Conservation (phyloP, 257 asterid species). For the Scutellaria minor region DNA sequence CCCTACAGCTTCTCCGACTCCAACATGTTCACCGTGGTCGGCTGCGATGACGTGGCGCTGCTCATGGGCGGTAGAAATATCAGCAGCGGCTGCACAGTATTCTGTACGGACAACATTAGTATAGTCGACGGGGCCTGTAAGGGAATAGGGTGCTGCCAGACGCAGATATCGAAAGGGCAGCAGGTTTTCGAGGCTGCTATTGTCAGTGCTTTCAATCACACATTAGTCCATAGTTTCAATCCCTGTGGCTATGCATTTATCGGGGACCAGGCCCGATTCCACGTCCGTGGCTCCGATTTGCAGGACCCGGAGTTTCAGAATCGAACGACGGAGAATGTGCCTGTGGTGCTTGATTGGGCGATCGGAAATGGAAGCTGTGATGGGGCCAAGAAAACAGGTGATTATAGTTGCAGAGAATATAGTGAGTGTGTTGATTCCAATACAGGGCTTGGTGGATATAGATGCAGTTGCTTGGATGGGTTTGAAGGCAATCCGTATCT, state of each 20-base stretch:
- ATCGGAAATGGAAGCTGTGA: conserved; percentile 21
- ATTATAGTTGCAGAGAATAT: conserved; percentile 1
- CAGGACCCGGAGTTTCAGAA: background rate
- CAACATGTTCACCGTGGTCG: conserved; percentile 48
- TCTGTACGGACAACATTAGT: conserved; percentile 22
- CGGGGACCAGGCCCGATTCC: background rate
- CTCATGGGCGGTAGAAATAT: conserved; percentile 26
- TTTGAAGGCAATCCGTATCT: conserved; percentile 13
- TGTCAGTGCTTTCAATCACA: background rate
- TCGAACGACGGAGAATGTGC: conserved; percentile 16
- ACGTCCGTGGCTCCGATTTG: background rate
- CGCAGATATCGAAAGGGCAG: background rate
- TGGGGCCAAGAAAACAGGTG: background rate
- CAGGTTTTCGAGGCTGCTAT: too few relatives aligned
- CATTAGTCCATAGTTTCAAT: too few relatives aligned
- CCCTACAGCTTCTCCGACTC: conserved; percentile 41
- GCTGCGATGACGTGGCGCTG: conserved; percentile 49
- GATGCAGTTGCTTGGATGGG: background rate
- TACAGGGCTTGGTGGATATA: background rate
- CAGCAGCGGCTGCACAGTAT: conserved; percentile 38
- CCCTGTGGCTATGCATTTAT: conserved; percentile 7
- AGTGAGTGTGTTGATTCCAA: background rate
- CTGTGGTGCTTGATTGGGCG: conserved; percentile 34
- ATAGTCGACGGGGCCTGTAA: background rate
- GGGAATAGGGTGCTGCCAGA: background rate